phyloP scores from a whole-genome alignment of 169 alveolate species.

The Plasmodium inui region DNA sequence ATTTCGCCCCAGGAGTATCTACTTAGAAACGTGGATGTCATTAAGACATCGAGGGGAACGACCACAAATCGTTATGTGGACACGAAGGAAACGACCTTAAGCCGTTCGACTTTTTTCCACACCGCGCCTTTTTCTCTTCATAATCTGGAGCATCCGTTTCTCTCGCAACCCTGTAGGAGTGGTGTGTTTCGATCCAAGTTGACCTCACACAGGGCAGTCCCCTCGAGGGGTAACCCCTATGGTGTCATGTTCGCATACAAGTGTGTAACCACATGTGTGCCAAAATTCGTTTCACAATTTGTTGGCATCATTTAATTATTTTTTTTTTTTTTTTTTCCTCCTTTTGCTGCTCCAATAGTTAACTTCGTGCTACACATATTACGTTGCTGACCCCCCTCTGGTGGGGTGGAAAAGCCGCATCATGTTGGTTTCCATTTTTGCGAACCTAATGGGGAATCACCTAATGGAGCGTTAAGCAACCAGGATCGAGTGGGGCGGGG shows the following conservation, averaged over 20 bases:
- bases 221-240: not conserved
- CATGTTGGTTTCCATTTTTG: not conserved
- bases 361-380: not conserved
- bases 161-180: not conserved
- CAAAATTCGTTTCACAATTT: not conserved
- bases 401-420: not conserved
- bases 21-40: not conserved
- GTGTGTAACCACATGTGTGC: not conserved
- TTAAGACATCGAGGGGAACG: not conserved
- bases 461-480: not conserved
- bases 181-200: not conserved
- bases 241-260: not conserved
- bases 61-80: not conserved
- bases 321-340: not conserved
- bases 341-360: not conserved
- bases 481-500: not conserved
- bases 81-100: not conserved
- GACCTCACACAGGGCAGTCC: not conserved
- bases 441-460: not conserved
- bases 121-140: not conserved
- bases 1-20: not conserved
- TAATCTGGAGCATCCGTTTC: not conserved
- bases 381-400: not conserved
- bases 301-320: not conserved
- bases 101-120: not conserved